phyloP scores from a whole-genome alignment of 1,284 basidiomycete genomes.

The Exsudoporus floridanus region DNA sequence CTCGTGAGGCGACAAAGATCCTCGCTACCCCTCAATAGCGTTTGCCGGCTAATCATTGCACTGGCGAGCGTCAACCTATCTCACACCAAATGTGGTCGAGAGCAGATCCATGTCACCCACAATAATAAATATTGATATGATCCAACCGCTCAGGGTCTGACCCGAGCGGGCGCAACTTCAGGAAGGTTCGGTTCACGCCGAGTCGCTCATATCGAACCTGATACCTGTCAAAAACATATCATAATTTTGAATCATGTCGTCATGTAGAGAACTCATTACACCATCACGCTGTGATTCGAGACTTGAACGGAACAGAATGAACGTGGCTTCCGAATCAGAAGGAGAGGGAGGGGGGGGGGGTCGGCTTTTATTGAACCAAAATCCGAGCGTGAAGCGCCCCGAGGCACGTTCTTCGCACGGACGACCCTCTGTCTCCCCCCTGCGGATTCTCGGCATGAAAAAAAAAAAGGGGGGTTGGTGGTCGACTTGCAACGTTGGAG shows the following conservation, averaged over 20 bases:
- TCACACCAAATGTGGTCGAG: neutral
- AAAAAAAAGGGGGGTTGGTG: no score
- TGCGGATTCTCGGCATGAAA: neutral
- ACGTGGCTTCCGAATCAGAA: neutral
- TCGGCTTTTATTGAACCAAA: neutral
- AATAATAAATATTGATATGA: neutral
- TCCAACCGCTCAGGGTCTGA: neutral
- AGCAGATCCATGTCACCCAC: neutral
- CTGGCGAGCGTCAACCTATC: neutral
- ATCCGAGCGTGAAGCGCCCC: neutral
- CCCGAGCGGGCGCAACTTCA: neutral
- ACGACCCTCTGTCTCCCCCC: neutral
- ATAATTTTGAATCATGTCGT: neutral
- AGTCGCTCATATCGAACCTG: constrained; percentile 1
- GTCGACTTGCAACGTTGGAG: neutral
- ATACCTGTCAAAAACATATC: neutral
- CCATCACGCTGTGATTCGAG: neutral
- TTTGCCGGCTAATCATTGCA: neutral
- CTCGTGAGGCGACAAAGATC: neutral
- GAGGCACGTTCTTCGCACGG: neutral
- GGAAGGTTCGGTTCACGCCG: neutral
- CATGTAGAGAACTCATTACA: neutral
- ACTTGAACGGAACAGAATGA: neutral
- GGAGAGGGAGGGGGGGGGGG: no score
- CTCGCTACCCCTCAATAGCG: neutral